These are phyloP conservation scores for Hypoxylon crocopeplum DNA, from an alignment of 495 filamentous ascomycete genomes.

Conservation along the genomic window DNA sequence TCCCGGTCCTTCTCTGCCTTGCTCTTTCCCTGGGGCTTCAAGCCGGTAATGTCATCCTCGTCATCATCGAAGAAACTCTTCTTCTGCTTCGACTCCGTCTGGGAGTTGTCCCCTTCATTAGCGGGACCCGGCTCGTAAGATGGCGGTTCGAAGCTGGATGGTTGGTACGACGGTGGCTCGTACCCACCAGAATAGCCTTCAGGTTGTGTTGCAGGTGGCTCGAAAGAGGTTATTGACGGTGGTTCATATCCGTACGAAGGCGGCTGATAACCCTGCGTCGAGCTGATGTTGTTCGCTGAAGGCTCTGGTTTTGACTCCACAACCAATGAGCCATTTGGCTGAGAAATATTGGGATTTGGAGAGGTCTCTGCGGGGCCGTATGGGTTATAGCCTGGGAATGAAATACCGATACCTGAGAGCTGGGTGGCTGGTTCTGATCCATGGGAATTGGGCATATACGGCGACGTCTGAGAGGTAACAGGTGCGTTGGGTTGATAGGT, in stretches of 20 bases:
- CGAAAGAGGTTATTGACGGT: conserved; percentile 44
- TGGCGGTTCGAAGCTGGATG: conserved; percentile 61
- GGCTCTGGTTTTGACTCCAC: conserved; percentile 9
- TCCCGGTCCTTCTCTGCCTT: conserved; percentile 65
- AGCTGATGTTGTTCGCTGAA: conserved; percentile 4
- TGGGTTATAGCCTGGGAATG: conserved; percentile 39
- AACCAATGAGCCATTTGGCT: conserved; percentile 9
- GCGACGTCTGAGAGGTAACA: conserved; percentile 25
- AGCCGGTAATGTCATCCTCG: conserved; percentile 59
- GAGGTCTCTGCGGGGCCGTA: conserved; percentile 29
- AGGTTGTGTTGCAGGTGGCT: conserved; percentile 42
- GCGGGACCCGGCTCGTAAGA: conserved; percentile 61
- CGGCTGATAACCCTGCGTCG: conserved; percentile 44
- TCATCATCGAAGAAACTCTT: conserved; percentile 84
- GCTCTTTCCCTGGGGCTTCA: conserved; percentile 52
- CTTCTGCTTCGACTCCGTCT: conserved; percentile 63
- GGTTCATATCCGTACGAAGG: conserved; percentile 53
- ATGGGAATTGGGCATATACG: conserved; percentile 33
- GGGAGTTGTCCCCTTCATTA: conserved; percentile 46
- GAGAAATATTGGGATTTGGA: conserved; percentile 11
- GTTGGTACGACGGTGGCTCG: conserved; percentile 59
- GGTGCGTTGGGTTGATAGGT: conserved; percentile 42
- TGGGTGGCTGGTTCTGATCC: conserved; percentile 30
- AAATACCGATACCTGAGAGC: conserved; percentile 27
- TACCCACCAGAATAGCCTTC: conserved; percentile 45